Evolutionary conservation across 1,139 yeast genomes (phyloP).

Genomic region (Zygosaccharomyces pseudobailii): DNA sequence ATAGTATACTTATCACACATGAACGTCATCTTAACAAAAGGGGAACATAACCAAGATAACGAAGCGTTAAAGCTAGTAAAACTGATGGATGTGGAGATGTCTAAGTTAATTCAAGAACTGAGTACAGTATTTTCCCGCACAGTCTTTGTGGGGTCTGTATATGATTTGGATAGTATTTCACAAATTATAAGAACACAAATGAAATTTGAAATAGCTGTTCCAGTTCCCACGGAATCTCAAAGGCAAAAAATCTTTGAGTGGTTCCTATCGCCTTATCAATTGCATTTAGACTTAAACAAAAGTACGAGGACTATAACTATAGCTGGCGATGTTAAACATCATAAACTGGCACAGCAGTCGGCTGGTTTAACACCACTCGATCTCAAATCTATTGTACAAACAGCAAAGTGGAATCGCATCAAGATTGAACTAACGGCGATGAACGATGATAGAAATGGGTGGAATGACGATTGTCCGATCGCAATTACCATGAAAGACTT

Average conservation of each 20-base stretch:
- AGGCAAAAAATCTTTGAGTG: slow-evolving; percentile 58
- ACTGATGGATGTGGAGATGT: slow-evolving; percentile 55
- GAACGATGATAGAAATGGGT: slow-evolving; percentile 27
- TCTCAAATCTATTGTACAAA: slow-evolving; percentile 62
- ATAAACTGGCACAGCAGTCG: slow-evolving; percentile 70
- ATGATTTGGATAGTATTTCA: slow-evolving; percentile 66
- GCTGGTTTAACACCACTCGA: slow-evolving; percentile 93
- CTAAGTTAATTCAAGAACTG: slow-evolving; percentile 55
- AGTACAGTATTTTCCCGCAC: slow-evolving; percentile 39
- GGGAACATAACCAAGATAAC: slow-evolving; percentile 58
- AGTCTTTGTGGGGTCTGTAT: slow-evolving; percentile 63
- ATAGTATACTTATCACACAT: slow-evolving; percentile 65
- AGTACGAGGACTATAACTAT: slow-evolving; percentile 19
- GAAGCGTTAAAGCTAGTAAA: slow-evolving; percentile 38
- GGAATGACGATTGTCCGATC: slow-evolving; percentile 43
- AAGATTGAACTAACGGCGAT: slow-evolving; percentile 30
- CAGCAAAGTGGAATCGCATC: slow-evolving; percentile 56
- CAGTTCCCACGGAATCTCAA: slow-evolving; percentile 77
- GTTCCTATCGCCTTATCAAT: slow-evolving; percentile 34
- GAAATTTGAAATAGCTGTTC: slow-evolving; percentile 70
- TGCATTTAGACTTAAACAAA: slow-evolving; percentile 8
- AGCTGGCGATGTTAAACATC: slow-evolving; percentile 53
- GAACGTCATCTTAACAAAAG: slow-evolving; percentile 64
- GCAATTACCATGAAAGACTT: slow-evolving; percentile 58
- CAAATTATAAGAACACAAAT: slow-evolving; percentile 62